A percentile compares a stretch with the other conserved stretches of the same genome.
Evolutionary conservation across 1,284 basidiomycete species (phyloP).

Genomic region (Microbotryum violaceum): DNA sequence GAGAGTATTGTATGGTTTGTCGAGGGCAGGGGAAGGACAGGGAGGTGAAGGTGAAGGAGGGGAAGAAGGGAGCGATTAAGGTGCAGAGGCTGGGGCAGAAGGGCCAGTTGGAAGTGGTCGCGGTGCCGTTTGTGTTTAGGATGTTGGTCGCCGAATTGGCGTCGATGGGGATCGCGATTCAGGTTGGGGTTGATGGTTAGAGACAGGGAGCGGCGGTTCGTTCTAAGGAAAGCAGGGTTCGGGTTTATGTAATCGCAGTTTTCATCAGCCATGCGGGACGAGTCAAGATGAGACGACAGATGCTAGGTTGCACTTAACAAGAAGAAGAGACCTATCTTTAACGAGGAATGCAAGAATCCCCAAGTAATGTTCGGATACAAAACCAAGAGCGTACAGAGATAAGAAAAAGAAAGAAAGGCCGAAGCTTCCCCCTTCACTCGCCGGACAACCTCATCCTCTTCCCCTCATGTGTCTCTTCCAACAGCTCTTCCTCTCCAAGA

Average conservation of each 20-base stretch:
- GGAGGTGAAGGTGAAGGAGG: conserved; percentile 42
- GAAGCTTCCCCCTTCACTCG: not conserved
- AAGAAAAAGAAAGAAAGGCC: too few relatives aligned
- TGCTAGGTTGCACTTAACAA: not conserved
- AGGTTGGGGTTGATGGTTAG: conserved; percentile 16
- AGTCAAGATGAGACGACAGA: not conserved
- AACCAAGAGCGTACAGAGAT: not conserved
- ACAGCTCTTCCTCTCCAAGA: not conserved
- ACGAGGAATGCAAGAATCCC: too few relatives aligned
- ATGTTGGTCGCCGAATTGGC: conserved; percentile 60
- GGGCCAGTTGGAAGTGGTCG: conserved; percentile 82
- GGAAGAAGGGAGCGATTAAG: conserved; percentile 48
- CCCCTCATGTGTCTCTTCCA: not conserved
- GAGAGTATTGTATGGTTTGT: conserved; percentile 90
- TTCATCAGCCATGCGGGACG: not conserved
- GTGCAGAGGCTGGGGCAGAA: conserved; percentile 40
- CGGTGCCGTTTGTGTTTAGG: conserved; percentile 90
- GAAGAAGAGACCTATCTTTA: not conserved
- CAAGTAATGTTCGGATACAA: not conserved
- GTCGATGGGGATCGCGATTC: conserved; percentile 48
- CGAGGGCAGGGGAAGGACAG: conserved; percentile 57
- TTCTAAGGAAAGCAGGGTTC: not conserved
- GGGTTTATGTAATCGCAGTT: not conserved
- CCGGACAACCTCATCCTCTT: conserved; percentile 1
- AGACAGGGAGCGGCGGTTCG: too few relatives aligned